Evolutionary conservation across 306 rosid genomes (phyloP), one percentile per base, ranked within the genome.

Genomic region (Aeschynomene evenia): DNA sequence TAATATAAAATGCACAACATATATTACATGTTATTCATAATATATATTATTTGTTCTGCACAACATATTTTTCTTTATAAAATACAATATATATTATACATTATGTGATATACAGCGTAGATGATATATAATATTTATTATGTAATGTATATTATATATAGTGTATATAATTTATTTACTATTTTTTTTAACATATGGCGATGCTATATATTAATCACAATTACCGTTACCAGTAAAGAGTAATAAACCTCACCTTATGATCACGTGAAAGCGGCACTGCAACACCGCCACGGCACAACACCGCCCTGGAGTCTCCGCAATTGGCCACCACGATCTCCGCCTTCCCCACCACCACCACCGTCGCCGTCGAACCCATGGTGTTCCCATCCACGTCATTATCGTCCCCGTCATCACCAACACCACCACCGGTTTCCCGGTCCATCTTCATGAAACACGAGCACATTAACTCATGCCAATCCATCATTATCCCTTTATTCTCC

Each of bases 301-400:
- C 84, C n/a, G 81, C 85, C 13, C 97, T 80, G 0, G 95, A 88
- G 65, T 86, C 88, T 1, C 95, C 92, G 40, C 83, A 86, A 19
- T 91, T 88, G 2, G 86, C 90, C 19, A 83, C 95, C 21, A 86
- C 83, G 0, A 88, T 54, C 76, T 84, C 83, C 31, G 73, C 75
- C 66, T 54, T 57, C 7, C 87, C 88, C 0, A 88, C 80, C 3
- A 88, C 28, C 11, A 83, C 87, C 7, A 79, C 89, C 58, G 81
- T 64, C 8, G 92, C 92, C 7, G 87, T 90, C 1, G 88, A 84
- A 4, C 94, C 96, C 55, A 71, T 70, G 2, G 69, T 78, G 31
- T 73, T 82, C 3, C 65, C 78, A 2, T 13, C 12, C 22, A 15
- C 26, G 1, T 6, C 56, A 4, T 24, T 60, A 5, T 2, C 16